Base-by-base conservation (phyloP, 2,329 filamentous ascomycete genomes). In the Talaromyces sp. region DNA sequence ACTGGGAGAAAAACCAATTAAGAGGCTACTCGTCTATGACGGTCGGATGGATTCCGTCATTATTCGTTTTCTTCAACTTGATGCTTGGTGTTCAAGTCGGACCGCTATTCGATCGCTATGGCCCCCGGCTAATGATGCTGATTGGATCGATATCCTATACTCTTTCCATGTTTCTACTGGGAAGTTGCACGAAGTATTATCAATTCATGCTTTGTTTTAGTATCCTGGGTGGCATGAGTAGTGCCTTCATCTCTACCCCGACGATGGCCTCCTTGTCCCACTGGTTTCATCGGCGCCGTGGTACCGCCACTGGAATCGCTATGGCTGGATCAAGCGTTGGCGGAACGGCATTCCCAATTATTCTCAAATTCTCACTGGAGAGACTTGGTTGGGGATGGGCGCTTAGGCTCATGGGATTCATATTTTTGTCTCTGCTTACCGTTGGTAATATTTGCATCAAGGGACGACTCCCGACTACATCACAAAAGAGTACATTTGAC, bases 41-140 rank as follows among this genome's bases (percentile, higher is more conserved):
- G 32, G 70, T 82, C 0, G 79, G 78, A 17, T 81, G 78, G 79
- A 80, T 81, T 48, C 72, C 75, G 1, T 75, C 77, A 1, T 55
- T 80, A 3, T 75, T 79, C 36, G 71, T 76, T 3, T 80, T 78
- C 37, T 58, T 81, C 1, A 69, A 73, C 0, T 62, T 80, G 0
- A 69, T 77, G 10, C 66, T 79, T 1, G 77, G 75, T 3, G 74
- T 81, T 8, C 77, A 79, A 57, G 71, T 79, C 7, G 78, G 79
- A 0, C 79, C 79, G 1, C 52, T 81, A 3, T 78, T 80, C 49
- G 79, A 81, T 51, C 69, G 69, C 0, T 77, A 79, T 32, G 80
- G 78, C 0, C 75, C 79, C 0, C 68, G 71, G 6, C 53, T 71
- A 24, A 65, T 81, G 9, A 65, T 73, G 1, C 60, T 75, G 3